These are phyloP conservation scores for Fraxinus ornus DNA, from an alignment of 305 asterid species.

Conservation along the genomic window DNA sequence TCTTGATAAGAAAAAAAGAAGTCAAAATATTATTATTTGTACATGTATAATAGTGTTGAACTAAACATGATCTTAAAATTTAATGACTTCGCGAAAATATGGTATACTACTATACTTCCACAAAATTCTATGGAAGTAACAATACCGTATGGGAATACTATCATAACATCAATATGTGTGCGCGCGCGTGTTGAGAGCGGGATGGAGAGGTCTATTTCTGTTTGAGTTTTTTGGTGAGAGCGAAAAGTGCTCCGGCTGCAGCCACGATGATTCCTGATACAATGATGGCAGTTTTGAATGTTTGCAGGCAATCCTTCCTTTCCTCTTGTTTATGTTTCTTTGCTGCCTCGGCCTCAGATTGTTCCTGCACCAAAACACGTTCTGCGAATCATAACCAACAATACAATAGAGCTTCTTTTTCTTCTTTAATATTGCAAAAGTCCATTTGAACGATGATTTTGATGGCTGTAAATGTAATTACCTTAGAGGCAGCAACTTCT, in stretches of 20 bases:
- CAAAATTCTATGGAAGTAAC: neutral
- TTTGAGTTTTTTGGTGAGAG: neutral
- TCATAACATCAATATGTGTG: neutral
- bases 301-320: neutral
- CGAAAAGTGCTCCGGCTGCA: neutral
- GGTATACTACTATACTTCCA: neutral
- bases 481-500: conserved; percentile 38
- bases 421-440: neutral
- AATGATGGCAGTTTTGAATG: neutral
- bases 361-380: neutral
- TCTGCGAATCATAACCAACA: neutral
- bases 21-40: neutral
- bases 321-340: conserved; percentile 18
- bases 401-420: neutral
- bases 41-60: neutral
- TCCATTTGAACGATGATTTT: neutral
- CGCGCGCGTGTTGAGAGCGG: neutral
- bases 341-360: neutral
- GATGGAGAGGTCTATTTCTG: neutral
- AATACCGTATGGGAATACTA: neutral
- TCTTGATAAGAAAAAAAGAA: neutral
- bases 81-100: neutral
- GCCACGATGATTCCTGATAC: neutral
- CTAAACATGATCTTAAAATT: neutral
- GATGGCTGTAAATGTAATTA: conserved; percentile 10